Evolutionary conservation across 257 asterid genomes (phyloP).

Genomic region (Jacaranda mimosifolia): DNA sequence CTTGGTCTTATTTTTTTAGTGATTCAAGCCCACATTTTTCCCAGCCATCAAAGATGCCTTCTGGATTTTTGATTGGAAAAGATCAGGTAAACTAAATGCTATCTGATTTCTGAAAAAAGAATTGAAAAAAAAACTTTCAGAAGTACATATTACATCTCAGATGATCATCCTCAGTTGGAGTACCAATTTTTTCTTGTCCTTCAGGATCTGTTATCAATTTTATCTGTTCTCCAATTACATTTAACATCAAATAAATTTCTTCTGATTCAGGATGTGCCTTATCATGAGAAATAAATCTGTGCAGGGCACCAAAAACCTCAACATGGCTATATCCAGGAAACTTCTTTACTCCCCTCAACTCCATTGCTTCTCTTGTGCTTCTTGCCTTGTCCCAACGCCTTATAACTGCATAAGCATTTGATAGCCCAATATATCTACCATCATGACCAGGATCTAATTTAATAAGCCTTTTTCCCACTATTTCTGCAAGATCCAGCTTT

Average conservation of each 20-base stretch:
- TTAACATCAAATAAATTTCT: conserved; percentile 54
- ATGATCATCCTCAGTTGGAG: conserved; percentile 22
- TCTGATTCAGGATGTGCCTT: conserved; percentile 57
- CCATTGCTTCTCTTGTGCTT: conserved; percentile 70
- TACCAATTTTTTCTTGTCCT: conserved; percentile 29
- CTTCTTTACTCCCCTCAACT: conserved; percentile 75
- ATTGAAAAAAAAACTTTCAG: too few relatives aligned
- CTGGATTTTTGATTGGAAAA: too few relatives aligned
- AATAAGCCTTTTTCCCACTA: conserved; percentile 68
- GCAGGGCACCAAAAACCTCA: conserved; percentile 63
- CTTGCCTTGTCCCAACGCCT: conserved; percentile 73
- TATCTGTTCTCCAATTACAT: conserved; percentile 54
- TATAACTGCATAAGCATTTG: conserved; percentile 67
- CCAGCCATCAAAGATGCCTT: neutral
- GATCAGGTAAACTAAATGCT: too few relatives aligned
- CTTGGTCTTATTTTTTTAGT: neutral
- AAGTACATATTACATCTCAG: neutral
- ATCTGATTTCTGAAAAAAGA: too few relatives aligned
- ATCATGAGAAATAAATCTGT: conserved; percentile 75
- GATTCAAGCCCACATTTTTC: neutral
- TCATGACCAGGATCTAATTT: conserved; percentile 73
- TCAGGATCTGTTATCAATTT: conserved; percentile 44
- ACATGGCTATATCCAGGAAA: conserved; percentile 68
- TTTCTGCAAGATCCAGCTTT: conserved; percentile 64
- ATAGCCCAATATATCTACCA: conserved; percentile 79